Base-by-base conservation (phyloP, 169 alveolate genomes). In the Eimeria acervulina region DNA sequence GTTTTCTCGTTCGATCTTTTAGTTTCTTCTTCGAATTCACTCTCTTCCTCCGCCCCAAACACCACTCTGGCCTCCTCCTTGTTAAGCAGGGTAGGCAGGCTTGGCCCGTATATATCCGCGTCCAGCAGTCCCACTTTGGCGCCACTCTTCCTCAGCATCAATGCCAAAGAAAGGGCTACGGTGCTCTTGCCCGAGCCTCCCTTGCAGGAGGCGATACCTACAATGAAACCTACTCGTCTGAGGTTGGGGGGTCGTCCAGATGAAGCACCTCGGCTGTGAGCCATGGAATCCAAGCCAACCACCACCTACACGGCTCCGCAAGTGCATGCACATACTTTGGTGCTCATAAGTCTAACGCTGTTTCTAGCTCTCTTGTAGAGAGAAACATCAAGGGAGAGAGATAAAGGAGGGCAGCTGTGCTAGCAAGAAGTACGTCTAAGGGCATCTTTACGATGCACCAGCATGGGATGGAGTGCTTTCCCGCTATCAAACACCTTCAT, bases 161-260 rank as follows among this genome's bases (percentile, higher is more conserved):
- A 98, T 19, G 99, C 99, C 63, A 98, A 95, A 95, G 99, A 98
- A 26, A 98, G 98, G 0, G 99, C 99, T 7, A 98, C 98, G 7
- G 99, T 98, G 51, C 99, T 98, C 97, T 99, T 99, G 31, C 99
- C 99, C 17, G 99, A 99, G 28, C 99, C 99, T 42, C 99, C 99
- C 96, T 99, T 99, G 89, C 99, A 99, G 70, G 99, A 97, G n/a
- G 99, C 97, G 23, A 99, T 98, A 47, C 99, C 99, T 7, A 99
- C 96, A 74, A 99, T 98, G 38, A 68, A 95, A 28, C 89, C 88
- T 5, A 95, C 96, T 1, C 76, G 59, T 5, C 68, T 23, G 40
- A 95, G 70, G 83, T 87, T 87, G 13, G 81, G 38, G 68, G 93
- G 93, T 23, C 93, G 63, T 7, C 93, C 93, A 40, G 81, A 40